Evolutionary conservation across 2,329 filamentous ascomycete species (phyloP).

Genomic region (Truncatella angustata): DNA sequence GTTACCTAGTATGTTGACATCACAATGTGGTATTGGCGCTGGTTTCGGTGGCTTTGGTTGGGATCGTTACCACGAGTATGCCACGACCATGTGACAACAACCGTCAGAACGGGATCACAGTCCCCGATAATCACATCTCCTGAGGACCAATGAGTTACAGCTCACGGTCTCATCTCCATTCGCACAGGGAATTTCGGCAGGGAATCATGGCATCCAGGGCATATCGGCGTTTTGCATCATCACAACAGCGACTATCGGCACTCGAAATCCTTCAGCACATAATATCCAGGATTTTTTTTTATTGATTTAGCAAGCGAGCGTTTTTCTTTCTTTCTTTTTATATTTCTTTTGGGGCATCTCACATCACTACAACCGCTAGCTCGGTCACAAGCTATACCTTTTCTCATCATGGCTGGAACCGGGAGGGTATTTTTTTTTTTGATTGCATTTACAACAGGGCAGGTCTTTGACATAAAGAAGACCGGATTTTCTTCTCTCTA

Average conservation of each 20-base stretch:
- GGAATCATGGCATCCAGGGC: conserved; percentile 21
- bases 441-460: conserved; percentile 53
- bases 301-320: conserved; percentile 39
- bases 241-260: conserved; percentile 25
- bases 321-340: conserved; percentile 25
- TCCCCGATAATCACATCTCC: conserved; percentile 48
- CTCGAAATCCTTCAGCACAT: conserved; percentile 20
- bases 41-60: conserved; percentile 80
- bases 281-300: conserved; percentile 25
- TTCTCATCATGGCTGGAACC: conserved; percentile 55
- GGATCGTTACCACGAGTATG: conserved; percentile 82
- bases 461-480: conserved; percentile 45
- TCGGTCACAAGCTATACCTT: conserved; percentile 44
- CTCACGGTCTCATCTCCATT: conserved; percentile 13
- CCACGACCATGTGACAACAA: conserved; percentile 82
- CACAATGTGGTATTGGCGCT: conserved; percentile 78
- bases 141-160: conserved; percentile 17
- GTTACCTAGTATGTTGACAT: conserved; percentile 81
- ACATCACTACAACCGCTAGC: conserved; percentile 44
- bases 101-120: conserved; percentile 43
- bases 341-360: conserved; percentile 18
- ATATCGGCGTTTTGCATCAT: conserved; percentile 34
- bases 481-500: conserved; percentile 35
- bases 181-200: conserved; percentile 14
- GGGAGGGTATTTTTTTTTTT: conserved; percentile 38